Evolutionary conservation across 2,329 filamentous ascomycete species (phyloP).

Genomic region (Stagonosporopsis cucurbitacearum): DNA sequence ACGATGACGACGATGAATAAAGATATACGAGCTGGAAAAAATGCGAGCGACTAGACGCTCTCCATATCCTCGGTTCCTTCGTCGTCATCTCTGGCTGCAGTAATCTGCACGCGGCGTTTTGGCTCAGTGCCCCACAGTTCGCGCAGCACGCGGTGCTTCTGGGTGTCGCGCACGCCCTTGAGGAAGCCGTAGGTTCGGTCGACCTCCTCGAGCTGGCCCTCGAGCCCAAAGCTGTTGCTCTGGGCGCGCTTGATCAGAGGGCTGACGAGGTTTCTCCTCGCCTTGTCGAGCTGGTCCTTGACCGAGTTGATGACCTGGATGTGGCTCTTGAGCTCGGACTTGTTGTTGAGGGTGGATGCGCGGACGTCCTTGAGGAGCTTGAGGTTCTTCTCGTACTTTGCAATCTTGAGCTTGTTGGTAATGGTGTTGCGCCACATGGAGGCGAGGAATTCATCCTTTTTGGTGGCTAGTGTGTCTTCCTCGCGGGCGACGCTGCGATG

Average conservation of each 20-base stretch:
- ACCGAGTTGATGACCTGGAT: constrained; percentile 83
- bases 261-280: constrained; percentile 81
- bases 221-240: constrained; percentile 73
- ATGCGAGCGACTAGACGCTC: neutral
- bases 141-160: constrained; percentile 84
- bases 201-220: constrained; percentile 84
- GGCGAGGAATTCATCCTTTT: constrained; percentile 80
- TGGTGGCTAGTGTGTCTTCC: constrained; percentile 77
- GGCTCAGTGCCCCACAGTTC: constrained; percentile 62
- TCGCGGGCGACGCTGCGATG: constrained; percentile 86
- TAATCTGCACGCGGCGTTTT: constrained; percentile 39
- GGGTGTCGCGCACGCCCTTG: constrained; percentile 74
- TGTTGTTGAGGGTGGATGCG: constrained; percentile 84
- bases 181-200: constrained; percentile 81
- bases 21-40: too few relatives aligned
- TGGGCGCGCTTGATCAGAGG: constrained; percentile 78
- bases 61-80: constrained; percentile 29
- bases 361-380: constrained; percentile 79
- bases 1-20: too few relatives aligned
- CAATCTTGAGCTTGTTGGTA: constrained; percentile 75
- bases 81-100: constrained; percentile 23
- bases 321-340: constrained; percentile 83
- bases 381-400: constrained; percentile 91
- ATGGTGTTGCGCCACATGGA: constrained; percentile 87
- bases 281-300: constrained; percentile 84